Evolutionary conservation across 2,329 filamentous ascomycete genomes (phyloP).

Genomic region (Lachnellula occidentalis): DNA sequence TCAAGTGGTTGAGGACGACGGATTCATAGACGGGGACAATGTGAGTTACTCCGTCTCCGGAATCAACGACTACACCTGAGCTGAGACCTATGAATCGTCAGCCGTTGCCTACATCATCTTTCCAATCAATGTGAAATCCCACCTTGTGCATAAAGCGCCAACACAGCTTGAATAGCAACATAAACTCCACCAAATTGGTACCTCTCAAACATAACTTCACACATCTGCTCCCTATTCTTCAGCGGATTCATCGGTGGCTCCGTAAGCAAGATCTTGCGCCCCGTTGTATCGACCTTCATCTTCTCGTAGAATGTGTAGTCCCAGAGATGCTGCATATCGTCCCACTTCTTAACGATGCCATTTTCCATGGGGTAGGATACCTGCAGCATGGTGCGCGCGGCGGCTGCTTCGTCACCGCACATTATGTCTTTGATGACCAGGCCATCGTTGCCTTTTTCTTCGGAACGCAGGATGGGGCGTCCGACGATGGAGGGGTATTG

Average conservation of each 20-base stretch:
- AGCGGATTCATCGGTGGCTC: conserved; percentile 98
- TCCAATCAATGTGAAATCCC: conserved; percentile 25
- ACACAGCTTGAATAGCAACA: conserved; percentile 93
- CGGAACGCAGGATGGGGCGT: conserved; percentile 91
- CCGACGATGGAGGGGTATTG: conserved; percentile 98
- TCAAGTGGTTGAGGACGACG: conserved; percentile 95
- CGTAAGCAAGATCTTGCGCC: conserved; percentile 94
- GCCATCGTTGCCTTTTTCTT: conserved; percentile 66
- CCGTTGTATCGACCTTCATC: conserved; percentile 84
- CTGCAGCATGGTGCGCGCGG: conserved; percentile 93
- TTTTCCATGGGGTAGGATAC: conserved; percentile 99
- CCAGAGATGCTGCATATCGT: conserved; percentile 99
- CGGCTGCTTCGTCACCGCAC: conserved; percentile 97
- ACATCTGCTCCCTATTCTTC: conserved; percentile 96
- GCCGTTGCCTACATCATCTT: neutral
- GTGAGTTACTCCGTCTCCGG: conserved; percentile 95
- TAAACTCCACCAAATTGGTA: conserved; percentile 97
- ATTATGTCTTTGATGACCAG: conserved; percentile 95
- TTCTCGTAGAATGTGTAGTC: conserved; percentile 98
- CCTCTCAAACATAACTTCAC: conserved; percentile 97
- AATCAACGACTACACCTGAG: conserved; percentile 96
- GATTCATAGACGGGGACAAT: conserved; percentile 99
- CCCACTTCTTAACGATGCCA: conserved; percentile 98
- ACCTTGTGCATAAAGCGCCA: conserved; percentile 96
- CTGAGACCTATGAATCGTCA: conserved; percentile 58